Evolutionary conservation across 1,284 basidiomycete species (phyloP), one percentile per base, ranked within the genome.

Genomic region (Microbotryum lychnidis-dioicae): DNA sequence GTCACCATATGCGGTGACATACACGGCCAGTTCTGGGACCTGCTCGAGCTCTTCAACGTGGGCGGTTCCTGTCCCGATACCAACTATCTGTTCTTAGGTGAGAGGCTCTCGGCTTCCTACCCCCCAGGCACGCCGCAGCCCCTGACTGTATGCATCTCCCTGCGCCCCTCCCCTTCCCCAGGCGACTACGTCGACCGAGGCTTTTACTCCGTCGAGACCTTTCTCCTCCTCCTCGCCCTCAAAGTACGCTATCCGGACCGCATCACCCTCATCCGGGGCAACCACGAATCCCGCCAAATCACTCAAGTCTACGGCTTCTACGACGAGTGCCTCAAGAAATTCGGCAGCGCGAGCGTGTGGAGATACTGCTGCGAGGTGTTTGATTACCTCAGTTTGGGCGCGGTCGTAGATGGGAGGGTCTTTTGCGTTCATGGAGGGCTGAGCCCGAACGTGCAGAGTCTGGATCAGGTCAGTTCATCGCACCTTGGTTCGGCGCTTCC

Each of bases 291-390:
- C n/a, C 81, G 94, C 4, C 94, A 98, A 75, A 98, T 98, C 72
- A 97, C 92, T 0, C 94, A 98, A 61, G 94, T 98, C 0, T 98
- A 98, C 76, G 96, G 94, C 16, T 98, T 98, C 76, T 98, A 97
- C 78, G 96, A 98, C 77, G 94, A 98, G 73, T 98, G 94, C 76
- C 87, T 91, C 75, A 80, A 93, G 45, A 98, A 98, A 76, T 98
- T 97, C 73, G 94, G 94, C 7, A 87, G 83, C 71, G 87, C 85
- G 62, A 94, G 93, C 74, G 94, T 98, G 48, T 98, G 94, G 94
- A 78, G 92, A 63, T 97, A 91, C 83, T 98, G 92, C 76, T 97
- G 91, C 75, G 94, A 98, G 71, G 91, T 98, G 18, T 98, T 98
- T 73, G 94, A 98, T 76, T 97, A 97, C 76, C 82, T 98, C 46